Evolutionary conservation across 495 filamentous ascomycete genomes (phyloP), one percentile per base, ranked within the genome.

Genomic region (Trichocladium uniseriatum): DNA sequence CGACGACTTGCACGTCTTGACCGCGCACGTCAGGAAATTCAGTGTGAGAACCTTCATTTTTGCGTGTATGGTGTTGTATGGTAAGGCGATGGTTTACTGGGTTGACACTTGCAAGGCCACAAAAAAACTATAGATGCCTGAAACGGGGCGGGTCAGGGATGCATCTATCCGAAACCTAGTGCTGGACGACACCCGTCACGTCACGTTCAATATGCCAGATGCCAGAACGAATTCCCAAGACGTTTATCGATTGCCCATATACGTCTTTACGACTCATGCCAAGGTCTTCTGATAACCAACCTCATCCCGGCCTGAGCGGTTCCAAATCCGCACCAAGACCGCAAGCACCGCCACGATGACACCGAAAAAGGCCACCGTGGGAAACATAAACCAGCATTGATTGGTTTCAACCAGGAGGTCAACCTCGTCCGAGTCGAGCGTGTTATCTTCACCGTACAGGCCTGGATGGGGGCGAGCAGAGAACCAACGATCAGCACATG

Each of bases 21-120:
- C 83, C 18, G 92, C 90, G 76, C 92, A 99, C 51, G 88, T 90
- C 58, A 99, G 76, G 67, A 97, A 99, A 69, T 97, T 97, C 56
- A 91, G 84, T 40, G 90, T 97, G 38, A 99, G 79, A 51, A 99
- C 71, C 68, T 97, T 99, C 92, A 99, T 96, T 49, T 67, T 70
- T 62, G 40, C 14, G 7, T 52, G 18, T 40, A 6, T 50, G 38
- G 27, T 36, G 37, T n/a, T 41, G 39, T 20, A 29, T 9, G 44
- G 21, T 40, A 35, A 21, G 36, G 36, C 3, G 22, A 24, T 36
- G 20, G 8, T 36, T 38, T 50, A n/a, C 20, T 21, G 39, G 20
- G 29, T 49, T 36, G 15, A 38, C 32, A n/a, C 27, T 41, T 34
- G 19, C 1, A 40, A 21, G 20, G 28, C 8, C 15, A 20, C 35